Evolutionary conservation across 2,329 filamentous ascomycete species (phyloP), one percentile per base, ranked within the genome.

Genomic region (Stachybotrys chlorohalonatus): DNA sequence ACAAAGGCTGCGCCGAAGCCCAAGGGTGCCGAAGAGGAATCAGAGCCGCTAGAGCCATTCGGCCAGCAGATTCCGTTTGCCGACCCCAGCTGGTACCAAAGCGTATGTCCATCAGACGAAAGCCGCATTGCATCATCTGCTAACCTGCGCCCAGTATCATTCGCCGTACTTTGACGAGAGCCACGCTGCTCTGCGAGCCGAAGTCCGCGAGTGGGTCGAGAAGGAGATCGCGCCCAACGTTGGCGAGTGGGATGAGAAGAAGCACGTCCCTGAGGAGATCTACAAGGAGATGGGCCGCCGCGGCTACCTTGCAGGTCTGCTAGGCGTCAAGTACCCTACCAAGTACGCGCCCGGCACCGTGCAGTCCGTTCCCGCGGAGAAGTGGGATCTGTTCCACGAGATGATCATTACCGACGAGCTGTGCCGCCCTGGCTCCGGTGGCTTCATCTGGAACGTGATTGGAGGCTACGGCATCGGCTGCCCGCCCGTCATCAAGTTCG

Each of bases 321-420:
- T 99, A 59, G 94, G 93, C 60, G 81, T 90, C 58, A 79, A 88
- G 66, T 97, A 89, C 75, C 91, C 90, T 13, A 82, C 79, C 56
- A 75, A 95, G 62, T 86, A 93, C 67, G 85, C 84, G 24, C 82
- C 86, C 67, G 75, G 77, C 9, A 76, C 79, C 6, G 82, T 96
- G 63, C 83, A 88, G 74, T 87, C 84, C 51, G 94, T 99, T 11
- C 73, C 87, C 0, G 77, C 89, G 0, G 90, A 96, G 74, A 86
- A 94, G 70, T 99, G 93, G 93, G 94, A 99, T 75, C 83, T 95
- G 49, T 99, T 97, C 85, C 94, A 99, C 74, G 94, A 99, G 80
- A 82, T 97, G 83, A 80, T 97, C 49, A 70, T 99, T 56, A 97
- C 93, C 1, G 94, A 99, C 63, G 94, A 99, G 80, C 76, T 99